These are phyloP conservation scores for Phylloporus sp. DNA, from an alignment of 768 basidiomycete genomes.

Conservation along the genomic window DNA sequence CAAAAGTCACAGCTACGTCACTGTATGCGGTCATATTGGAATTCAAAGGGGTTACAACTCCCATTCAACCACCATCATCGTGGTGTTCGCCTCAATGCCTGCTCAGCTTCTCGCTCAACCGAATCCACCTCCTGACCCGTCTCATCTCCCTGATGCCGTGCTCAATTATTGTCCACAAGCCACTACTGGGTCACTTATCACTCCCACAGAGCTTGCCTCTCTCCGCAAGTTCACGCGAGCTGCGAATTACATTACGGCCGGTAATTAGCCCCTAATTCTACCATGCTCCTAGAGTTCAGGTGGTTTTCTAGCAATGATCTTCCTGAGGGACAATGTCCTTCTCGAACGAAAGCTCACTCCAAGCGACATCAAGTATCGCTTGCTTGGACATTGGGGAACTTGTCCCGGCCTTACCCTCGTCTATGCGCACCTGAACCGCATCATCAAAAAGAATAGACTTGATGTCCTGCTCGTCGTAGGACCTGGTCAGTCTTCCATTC, in stretches of 20 bases:
- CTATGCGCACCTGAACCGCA: conserved; percentile 66
- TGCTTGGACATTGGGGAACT: conserved; percentile 84
- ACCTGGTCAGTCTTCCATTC: conserved; percentile 45
- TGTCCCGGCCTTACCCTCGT: conserved; percentile 73
- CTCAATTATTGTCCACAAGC: conserved; percentile 48
- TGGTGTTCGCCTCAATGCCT: conserved; percentile 42
- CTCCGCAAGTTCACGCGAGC: conserved; percentile 55
- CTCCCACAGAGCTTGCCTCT: conserved; percentile 47
- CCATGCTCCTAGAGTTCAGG: neutral
- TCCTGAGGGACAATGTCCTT: conserved; percentile 69
- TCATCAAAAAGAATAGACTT: conserved; percentile 56
- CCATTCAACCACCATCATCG: neutral
- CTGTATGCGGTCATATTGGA: too few species aligned
- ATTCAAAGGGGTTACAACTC: neutral
- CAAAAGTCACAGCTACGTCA: neutral
- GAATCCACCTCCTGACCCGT: conserved; percentile 69
- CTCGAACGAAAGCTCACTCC: conserved; percentile 54
- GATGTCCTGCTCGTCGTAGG: conserved; percentile 78
- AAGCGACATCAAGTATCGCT: conserved; percentile 75
- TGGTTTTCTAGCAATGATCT: conserved; percentile 67
- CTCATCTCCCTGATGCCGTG: conserved; percentile 58
- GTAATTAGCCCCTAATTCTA: conserved; percentile 32
- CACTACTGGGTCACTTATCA: conserved; percentile 44
- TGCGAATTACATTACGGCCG: conserved; percentile 68
- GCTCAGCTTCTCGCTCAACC: conserved; percentile 53